These are phyloP conservation scores for Lactarius akahatsu DNA, from an alignment of 768 basidiomycete species.

Conservation along the genomic window DNA sequence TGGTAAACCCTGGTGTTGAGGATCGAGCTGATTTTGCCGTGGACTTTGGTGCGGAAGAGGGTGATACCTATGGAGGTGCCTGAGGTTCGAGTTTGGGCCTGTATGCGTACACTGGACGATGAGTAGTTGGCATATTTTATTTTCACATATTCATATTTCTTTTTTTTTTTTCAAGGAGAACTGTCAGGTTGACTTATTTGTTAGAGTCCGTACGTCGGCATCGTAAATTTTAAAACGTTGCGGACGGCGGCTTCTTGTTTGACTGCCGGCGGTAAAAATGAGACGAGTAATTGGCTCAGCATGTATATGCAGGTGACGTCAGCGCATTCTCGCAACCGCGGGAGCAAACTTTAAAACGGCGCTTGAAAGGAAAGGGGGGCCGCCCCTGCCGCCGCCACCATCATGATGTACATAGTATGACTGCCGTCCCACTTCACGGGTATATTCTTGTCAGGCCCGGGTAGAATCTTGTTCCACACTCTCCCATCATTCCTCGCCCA, in stretches of 20 bases:
- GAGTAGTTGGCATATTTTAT: not conserved
- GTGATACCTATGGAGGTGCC: conserved; percentile 1
- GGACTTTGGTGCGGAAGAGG: conserved; percentile 25
- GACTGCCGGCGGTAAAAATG: conserved; percentile 15
- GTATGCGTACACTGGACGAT: not conserved
- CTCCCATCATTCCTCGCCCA: not conserved
- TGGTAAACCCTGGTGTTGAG: conserved; percentile 66
- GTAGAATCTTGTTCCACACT: not conserved
- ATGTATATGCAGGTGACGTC: conserved; percentile 9
- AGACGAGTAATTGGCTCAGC: conserved; percentile 13
- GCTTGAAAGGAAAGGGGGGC: conserved; percentile 10
- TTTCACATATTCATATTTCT: not conserved
- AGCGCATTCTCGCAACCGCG: conserved; percentile 17
- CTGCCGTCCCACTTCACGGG: not conserved
- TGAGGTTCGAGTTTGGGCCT: conserved; percentile 3
- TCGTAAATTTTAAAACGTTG: conserved; percentile 11
- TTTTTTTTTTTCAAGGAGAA: not conserved
- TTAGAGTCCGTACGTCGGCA: not conserved
- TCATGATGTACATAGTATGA: not conserved
- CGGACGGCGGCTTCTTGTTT: not conserved
- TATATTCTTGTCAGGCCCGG: not conserved
- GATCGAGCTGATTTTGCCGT: conserved; percentile 24
- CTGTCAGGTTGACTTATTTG: not conserved
- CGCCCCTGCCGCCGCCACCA: not conserved
- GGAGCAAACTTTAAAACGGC: conserved; percentile 25